These are phyloP conservation scores for Fusarium penzigii DNA, from an alignment of 2,329 filamentous ascomycete genomes.

Conservation along the genomic window DNA sequence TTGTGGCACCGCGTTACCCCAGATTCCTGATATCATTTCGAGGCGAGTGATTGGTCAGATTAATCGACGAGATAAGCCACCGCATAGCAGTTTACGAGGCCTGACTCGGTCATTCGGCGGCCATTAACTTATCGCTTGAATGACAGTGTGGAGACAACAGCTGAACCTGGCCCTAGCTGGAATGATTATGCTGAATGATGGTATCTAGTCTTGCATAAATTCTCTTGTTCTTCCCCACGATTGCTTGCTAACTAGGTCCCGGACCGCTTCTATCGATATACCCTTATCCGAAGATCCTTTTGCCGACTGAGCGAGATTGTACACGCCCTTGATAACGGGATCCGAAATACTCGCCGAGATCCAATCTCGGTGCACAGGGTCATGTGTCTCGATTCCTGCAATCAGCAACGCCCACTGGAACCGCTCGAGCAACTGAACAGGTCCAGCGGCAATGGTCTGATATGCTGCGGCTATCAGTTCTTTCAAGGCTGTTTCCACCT, in stretches of 20 bases:
- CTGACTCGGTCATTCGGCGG: no score
- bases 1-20: neutral
- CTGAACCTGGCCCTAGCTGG: neutral
- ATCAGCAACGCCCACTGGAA: conserved; percentile 19
- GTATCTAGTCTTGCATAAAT: neutral
- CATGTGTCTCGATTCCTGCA: conserved; percentile 19
- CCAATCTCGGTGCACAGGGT: conserved; percentile 20
- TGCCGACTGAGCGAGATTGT: conserved; percentile 6
- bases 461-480: conserved; percentile 4
- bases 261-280: conserved; percentile 1
- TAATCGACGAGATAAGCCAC: conserved; percentile 10
- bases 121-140: neutral
- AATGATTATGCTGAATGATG: neutral
- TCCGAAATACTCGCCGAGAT: conserved; percentile 21
- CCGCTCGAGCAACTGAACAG: conserved; percentile 10
- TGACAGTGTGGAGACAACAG: neutral
- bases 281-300: neutral
- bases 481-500: conserved; percentile 1
- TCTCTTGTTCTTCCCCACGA: neutral
- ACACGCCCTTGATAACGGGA: conserved; percentile 16
- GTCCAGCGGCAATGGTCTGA: conserved; percentile 8
- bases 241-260: neutral
- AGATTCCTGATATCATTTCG: neutral
- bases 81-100: neutral
- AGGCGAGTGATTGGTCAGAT: conserved; percentile 5